Conservation (phyloP, 2,329 filamentous ascomycete genomes). For the Colletotrichum gigasporum region DNA sequence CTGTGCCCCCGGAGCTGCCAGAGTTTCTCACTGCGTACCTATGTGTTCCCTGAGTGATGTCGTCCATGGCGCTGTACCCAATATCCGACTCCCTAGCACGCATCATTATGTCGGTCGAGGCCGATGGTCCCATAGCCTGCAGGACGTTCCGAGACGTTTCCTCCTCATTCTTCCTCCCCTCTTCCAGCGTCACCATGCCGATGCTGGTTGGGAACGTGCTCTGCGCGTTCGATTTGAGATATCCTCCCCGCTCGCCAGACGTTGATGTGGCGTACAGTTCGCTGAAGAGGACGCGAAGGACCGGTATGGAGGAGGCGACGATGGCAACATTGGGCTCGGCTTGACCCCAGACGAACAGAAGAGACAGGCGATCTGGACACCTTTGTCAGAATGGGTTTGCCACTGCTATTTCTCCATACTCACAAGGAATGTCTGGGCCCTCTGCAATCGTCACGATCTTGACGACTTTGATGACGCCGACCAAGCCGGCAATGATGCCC, state of each 20-base stretch:
- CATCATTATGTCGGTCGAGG: background rate
- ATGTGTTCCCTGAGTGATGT: background rate
- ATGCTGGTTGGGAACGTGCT: background rate
- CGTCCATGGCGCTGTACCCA: background rate
- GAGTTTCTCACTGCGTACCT: background rate
- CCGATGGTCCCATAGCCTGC: background rate
- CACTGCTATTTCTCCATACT: too few relatives aligned
- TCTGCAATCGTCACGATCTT: constrained; percentile 12
- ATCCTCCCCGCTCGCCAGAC: background rate
- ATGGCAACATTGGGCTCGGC: constrained; percentile 28
- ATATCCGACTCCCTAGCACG: background rate
- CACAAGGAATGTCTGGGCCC: constrained; percentile 14
- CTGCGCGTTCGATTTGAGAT: background rate
- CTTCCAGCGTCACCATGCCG: background rate
- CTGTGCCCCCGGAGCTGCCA: background rate
- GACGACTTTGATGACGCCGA: constrained; percentile 4
- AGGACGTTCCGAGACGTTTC: background rate
- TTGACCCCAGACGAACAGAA: constrained; percentile 24
- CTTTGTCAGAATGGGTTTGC: background rate
- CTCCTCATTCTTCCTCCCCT: background rate
- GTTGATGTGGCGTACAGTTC: constrained; percentile 3
- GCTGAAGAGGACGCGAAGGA: constrained; percentile 22
- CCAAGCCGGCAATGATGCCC: constrained; percentile 31
- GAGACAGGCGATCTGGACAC: background rate
- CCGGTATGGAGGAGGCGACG: constrained; percentile 25